Evolutionary conservation across 2,329 filamentous ascomycete species (phyloP), one percentile per base, ranked within the genome.

Genomic region (Xylaria digitata): DNA sequence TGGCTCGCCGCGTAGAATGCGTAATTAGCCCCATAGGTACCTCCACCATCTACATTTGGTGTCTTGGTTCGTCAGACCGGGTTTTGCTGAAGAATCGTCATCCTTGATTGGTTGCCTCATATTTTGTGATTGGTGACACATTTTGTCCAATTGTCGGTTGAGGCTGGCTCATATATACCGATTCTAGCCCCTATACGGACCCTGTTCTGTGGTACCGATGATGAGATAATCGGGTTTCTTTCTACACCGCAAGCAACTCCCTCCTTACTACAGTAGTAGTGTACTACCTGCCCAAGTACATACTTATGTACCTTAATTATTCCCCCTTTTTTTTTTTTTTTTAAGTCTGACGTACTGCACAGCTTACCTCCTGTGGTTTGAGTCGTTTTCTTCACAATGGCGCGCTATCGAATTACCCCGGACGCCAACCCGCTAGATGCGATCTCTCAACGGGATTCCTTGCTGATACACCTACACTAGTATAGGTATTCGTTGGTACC

Each of bases 31-130:
- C 66, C 48, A 65, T 30, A 34, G 8, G 8, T 8, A 9, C 34
- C 34, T 9, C 8, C 34, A 37, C 45, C 19, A 17, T 34, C n/a
- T 6, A 48, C 21, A 23, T 26, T 19, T 15, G 13, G 40, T 32
- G 30, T 30, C 40, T 43, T 67, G 50, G 57, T 66, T 69, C 19
- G 66, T 30, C 30, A 15, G 32, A 37, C 21, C 19, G 15, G n/a
- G 23, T 50, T 70, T 65, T 54, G 64, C 65, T 63, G 65, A 65
- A 59, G 17, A 11, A 55, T n/a, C 21, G 6, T 37, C 9, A 17
- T 26, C 46, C 37, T 53, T 72, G 21, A 72, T 74, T 74, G 69
- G 72, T 67, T 68, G 72, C 72, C 72, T 74, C 68, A 73, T 52
- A 37, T 68, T 71, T 43, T 45, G 56, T 58, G 58, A 58, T 68